Percentiles rank a stretch among this genome's conserved stretches.
phyloP scores from a whole-genome alignment of 352 stramenopile genomes.

The Pythium sukuiense region DNA sequence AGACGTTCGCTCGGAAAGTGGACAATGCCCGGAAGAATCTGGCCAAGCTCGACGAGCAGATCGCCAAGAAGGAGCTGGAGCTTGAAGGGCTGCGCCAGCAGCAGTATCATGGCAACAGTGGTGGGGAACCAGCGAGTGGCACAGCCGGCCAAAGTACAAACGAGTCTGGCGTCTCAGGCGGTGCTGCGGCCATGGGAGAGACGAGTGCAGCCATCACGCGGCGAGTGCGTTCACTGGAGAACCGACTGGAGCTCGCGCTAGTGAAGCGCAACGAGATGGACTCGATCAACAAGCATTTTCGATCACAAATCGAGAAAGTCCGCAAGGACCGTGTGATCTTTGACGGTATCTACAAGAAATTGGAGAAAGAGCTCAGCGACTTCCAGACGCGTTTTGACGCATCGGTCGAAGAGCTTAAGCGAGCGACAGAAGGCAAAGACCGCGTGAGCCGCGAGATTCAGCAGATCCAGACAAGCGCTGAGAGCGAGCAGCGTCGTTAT shows the following conservation, averaged over 20 bases:
- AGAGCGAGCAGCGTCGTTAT: slow-evolving; percentile 58
- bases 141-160: slow-evolving; percentile 1
- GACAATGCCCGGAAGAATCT: slow-evolving; percentile 41
- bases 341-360: slow-evolving; percentile 85
- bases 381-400: slow-evolving; percentile 51
- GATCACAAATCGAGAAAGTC: slow-evolving; percentile 67
- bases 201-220: slow-evolving; percentile 45
- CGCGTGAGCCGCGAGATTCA: slow-evolving; percentile 48
- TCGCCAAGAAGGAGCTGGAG: slow-evolving; percentile 47
- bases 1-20: slow-evolving; percentile 52
- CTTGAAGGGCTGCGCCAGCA: slow-evolving; percentile 45
- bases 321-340: slow-evolving; percentile 74
- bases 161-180: not conserved
- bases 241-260: slow-evolving; percentile 69
- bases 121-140: not conserved
- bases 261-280: slow-evolving; percentile 84
- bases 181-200: slow-evolving; percentile 21
- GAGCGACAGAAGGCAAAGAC: slow-evolving; percentile 45
- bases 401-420: slow-evolving; percentile 41
- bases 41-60: slow-evolving; percentile 46
- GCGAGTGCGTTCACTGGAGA: slow-evolving; percentile 61
- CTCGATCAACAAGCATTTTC: slow-evolving; percentile 78
- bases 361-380: slow-evolving; percentile 70
- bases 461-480: slow-evolving; percentile 44
- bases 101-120: slow-evolving; percentile 12